A percentile compares a stretch with the other conserved stretches of the same genome.
These are phyloP conservation scores for Trichoderma sp. DNA, from an alignment of 2,329 filamentous ascomycete species.

Conservation along the genomic window DNA sequence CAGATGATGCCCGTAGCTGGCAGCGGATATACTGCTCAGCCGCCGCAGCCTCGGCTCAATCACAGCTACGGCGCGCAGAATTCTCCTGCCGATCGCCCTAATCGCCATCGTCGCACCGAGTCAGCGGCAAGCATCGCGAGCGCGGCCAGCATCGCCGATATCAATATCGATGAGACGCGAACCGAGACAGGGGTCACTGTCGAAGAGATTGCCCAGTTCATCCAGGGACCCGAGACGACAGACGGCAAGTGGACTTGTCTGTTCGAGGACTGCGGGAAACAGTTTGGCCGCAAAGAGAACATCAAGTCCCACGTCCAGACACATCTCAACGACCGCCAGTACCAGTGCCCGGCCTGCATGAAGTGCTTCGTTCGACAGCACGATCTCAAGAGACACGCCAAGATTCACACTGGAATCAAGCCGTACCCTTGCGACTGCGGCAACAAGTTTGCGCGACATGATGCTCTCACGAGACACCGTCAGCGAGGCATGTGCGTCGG, in stretches of 20 bases:
- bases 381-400: slow-evolving; percentile 93
- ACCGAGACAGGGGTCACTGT: slow-evolving; percentile 81
- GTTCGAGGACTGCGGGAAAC: slow-evolving; percentile 78
- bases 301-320: slow-evolving; percentile 99
- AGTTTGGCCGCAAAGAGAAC: slow-evolving; percentile 96
- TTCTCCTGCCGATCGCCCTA: slow-evolving; percentile 23
- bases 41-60: slow-evolving; percentile 27
- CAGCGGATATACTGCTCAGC: slow-evolving; percentile 40
- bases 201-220: slow-evolving; percentile 78
- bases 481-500: slow-evolving; percentile 97
- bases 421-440: slow-evolving; percentile 93
- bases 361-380: slow-evolving; percentile 98
- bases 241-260: slow-evolving; percentile 78
- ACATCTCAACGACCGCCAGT: slow-evolving; percentile 93
- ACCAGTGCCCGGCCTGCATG: slow-evolving; percentile 85
- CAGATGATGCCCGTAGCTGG: slow-evolving; percentile 41
- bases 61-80: slow-evolving; percentile 20
- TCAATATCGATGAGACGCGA: slow-evolving; percentile 64
- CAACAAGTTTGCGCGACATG: slow-evolving; percentile 91
- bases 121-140: slow-evolving; percentile 58
- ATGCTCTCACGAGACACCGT: slow-evolving; percentile 88
- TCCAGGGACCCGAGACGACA: slow-evolving; percentile 66
- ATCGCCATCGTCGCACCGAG: slow-evolving; percentile 55
- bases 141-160: slow-evolving; percentile 58
- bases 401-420: slow-evolving; percentile 96